These are phyloP conservation scores for Triadica sebifera DNA, from an alignment of 345 rosid genomes.

Conservation along the genomic window DNA sequence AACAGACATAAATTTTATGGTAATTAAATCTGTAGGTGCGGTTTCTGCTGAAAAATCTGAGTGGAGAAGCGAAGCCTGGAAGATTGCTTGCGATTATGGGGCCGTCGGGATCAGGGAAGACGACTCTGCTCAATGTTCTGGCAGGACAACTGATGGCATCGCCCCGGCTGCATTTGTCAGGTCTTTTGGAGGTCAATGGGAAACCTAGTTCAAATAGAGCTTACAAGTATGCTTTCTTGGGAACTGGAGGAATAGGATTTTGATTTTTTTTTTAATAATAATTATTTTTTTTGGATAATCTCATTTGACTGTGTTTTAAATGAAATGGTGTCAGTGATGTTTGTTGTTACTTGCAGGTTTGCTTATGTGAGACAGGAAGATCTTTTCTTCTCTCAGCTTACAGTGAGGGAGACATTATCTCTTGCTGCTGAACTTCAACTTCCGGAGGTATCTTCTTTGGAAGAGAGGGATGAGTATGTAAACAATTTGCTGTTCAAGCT, in stretches of 20 bases:
- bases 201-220: constrained; percentile 57
- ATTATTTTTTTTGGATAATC: neutral
- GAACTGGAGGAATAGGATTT: constrained; percentile 8
- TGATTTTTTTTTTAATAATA: constrained; percentile 2
- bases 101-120: constrained; percentile 98
- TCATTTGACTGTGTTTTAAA: neutral
- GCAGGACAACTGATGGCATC: constrained; percentile 77
- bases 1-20: neutral
- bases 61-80: constrained; percentile 95
- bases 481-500: constrained; percentile 67
- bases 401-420: constrained; percentile 89
- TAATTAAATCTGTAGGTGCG: constrained; percentile 49
- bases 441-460: constrained; percentile 54
- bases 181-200: constrained; percentile 90
- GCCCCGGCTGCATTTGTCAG: constrained; percentile 69
- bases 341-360: constrained; percentile 48
- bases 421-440: constrained; percentile 95
- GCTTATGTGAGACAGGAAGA: constrained; percentile 96
- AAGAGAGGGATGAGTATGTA: constrained; percentile 84
- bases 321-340: neutral
- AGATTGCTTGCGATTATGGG: constrained; percentile 94
- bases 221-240: constrained; percentile 49
- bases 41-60: constrained; percentile 74
- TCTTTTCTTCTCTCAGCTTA: constrained; percentile 93
- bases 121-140: constrained; percentile 85